Base-by-base conservation (phyloP, 2,329 filamentous ascomycete species). In the Penicillium sclerotiorum region DNA sequence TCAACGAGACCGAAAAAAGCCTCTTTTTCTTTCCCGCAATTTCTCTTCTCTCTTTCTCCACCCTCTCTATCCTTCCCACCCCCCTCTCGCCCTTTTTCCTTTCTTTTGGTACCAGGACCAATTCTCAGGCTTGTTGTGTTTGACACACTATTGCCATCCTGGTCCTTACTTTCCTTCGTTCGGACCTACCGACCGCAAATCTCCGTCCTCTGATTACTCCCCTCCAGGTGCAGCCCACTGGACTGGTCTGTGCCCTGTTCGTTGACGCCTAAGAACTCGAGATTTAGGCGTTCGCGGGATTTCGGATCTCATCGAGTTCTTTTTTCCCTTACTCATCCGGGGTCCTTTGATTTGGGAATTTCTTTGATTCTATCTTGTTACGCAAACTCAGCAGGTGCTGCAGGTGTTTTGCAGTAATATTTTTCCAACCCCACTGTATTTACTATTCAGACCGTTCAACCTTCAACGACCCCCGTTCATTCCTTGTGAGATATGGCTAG, bases 381-480 rank as follows among this genome's bases (percentile, higher is more conserved):
- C 66, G 69, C 69, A 72, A 73, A 73, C 65, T 86, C 87, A 89
- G 87, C 86, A 81, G 85, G 86, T 82, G 82, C 87, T 90, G 87
- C 87, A 89, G 86, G 85, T 89, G 83, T 63, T 72, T 73, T 71
- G 68, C 66, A 63, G 64, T 71, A 70, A 67, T 71, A 63, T 61
- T n/a, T 68, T 63, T 63, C 60, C 52, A 47, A 43, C 36, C 46
- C 49, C 42, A 54, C 61, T 66, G 66, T 70, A 70, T 67, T 59
- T 66, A 64, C 63, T 65, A 59, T 64, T 59, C 56, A 47, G 32
- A 39, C 57, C 52, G 49, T 53, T 58, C 38, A 49, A 48, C 44
- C 46, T 42, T 45, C 37, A 47, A 45, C 41, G 21, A 38, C 45
- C 38, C n/a, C n/a, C n/a, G n/a, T n/a, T n/a, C n/a, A n/a, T 12